Base-by-base conservation (phyloP, 2,329 filamentous ascomycete species). In the Allantophomopsis cytisporea region DNA sequence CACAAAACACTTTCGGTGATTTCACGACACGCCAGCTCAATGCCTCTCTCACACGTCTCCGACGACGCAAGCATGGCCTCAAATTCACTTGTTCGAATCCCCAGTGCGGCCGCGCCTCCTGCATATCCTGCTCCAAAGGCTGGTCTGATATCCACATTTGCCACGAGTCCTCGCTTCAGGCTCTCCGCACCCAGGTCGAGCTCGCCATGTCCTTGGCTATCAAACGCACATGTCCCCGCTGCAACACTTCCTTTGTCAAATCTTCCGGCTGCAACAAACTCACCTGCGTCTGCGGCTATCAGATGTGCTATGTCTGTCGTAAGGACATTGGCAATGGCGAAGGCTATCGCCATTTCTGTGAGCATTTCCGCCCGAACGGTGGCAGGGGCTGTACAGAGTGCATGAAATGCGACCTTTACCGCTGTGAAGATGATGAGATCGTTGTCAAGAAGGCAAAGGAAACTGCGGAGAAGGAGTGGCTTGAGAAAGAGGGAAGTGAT, bases 271-370 rank as follows among this genome's bases (percentile, higher is more conserved):
- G 91, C 71, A 98, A 98, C 66, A 96, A 96, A 63, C 71, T 98
- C 32, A 89, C 86, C 5, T 96, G 91, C 56, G 79, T 87, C 13
- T 98, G 91, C 60, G 91, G 91, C 7, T 96, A 96, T 62, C 82
- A 83, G 50, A 96, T 96, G 89, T 98, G 91, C 59, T 98, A 98
- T 54, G 76, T 96, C 36, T 98, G 91, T 59, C 83, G 91, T 32
- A 80, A 80, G 49, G 79, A 85, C 51, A 75, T 81, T 36, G 64
- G 68, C 41, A 65, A 73, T 37, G 61, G 63, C 2, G 80, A 88
- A 56, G 88, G 89, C 1, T 96, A 98, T 59, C 71, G 77, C 31
- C 91, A 98, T 60, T 98, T 95, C 54, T 98, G 91, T 57, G 83
- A 94, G 56, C 91, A 96, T 60, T 96, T 96, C 58, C 73, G 91